Evolutionary conservation across 768 basidiomycete genomes (phyloP).

Genomic region (Lactarius hatsudake): DNA sequence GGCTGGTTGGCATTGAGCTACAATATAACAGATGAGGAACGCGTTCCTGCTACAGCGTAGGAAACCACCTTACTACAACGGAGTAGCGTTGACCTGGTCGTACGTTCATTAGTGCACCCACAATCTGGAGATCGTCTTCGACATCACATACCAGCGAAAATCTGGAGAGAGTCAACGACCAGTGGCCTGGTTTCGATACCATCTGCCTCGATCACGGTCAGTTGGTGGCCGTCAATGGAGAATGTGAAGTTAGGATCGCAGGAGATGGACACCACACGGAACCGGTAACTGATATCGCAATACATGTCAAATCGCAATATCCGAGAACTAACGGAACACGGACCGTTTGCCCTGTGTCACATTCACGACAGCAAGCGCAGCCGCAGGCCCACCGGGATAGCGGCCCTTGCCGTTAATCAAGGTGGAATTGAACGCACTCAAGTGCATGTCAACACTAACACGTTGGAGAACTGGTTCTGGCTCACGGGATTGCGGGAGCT

Average conservation of each 20-base stretch:
- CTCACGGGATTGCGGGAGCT: not conserved
- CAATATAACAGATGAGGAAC: not conserved
- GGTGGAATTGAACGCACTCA: slow-evolving; percentile 35
- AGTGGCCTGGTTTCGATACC: slow-evolving; percentile 36
- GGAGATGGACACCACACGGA: slow-evolving; percentile 27
- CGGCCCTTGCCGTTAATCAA: slow-evolving; percentile 52
- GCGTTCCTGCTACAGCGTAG: not conserved
- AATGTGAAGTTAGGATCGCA: slow-evolving; percentile 39
- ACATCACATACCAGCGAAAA: slow-evolving; percentile 38
- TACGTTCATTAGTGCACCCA: not conserved
- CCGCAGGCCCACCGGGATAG: slow-evolving; percentile 29
- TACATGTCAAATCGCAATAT: not conserved
- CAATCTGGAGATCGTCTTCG: not conserved
- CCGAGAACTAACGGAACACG: not conserved
- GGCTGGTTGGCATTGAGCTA: slow-evolving; percentile 41
- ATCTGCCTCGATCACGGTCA: slow-evolving; percentile 45
- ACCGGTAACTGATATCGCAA: slow-evolving; percentile 20
- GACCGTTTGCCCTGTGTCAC: slow-evolving; percentile 21
- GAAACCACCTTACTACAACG: slow-evolving; percentile 27
- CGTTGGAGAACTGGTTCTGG: not conserved
- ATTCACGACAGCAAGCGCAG: slow-evolving; percentile 18
- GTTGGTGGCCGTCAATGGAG: slow-evolving; percentile 40
- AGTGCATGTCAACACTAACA: not conserved
- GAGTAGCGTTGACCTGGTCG: slow-evolving; percentile 31
- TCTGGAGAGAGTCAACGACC: slow-evolving; percentile 41